Conservation (phyloP, 768 basidiomycete genomes). For the Gymnopilus dilepis region DNA sequence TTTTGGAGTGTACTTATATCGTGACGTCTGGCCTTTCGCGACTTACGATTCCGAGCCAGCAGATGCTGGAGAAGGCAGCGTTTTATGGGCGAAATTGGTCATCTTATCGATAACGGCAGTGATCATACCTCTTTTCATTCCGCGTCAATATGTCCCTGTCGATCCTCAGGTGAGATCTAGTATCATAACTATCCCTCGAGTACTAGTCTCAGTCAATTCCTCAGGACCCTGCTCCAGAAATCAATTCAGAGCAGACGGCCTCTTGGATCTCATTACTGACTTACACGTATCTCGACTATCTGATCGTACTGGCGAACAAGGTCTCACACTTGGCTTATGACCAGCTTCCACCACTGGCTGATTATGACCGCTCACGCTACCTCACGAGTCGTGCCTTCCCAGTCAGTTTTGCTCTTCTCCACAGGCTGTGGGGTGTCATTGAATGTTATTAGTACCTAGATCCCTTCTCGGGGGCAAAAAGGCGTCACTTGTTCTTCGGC, state of each 20-base stretch:
- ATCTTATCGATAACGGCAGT: slow-evolving; percentile 47
- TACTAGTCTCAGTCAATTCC: neutral
- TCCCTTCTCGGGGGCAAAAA: slow-evolving; percentile 41
- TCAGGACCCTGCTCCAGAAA: slow-evolving; percentile 36
- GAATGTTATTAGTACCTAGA: slow-evolving; percentile 41
- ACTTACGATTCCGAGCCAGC: slow-evolving; percentile 48
- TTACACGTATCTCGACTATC: slow-evolving; percentile 58
- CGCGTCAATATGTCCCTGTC: slow-evolving; percentile 55
- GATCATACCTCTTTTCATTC: slow-evolving; percentile 55
- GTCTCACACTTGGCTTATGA: slow-evolving; percentile 50
- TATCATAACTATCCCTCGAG: neutral
- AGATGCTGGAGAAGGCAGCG: slow-evolving; percentile 47
- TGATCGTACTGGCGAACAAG: slow-evolving; percentile 48
- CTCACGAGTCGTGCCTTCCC: slow-evolving; percentile 22
- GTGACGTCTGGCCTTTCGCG: slow-evolving; percentile 60
- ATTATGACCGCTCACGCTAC: slow-evolving; percentile 48
- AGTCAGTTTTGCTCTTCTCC: slow-evolving; percentile 24
- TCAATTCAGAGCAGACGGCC: slow-evolving; percentile 55
- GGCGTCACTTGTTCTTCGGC: slow-evolving; percentile 49
- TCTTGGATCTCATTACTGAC: slow-evolving; percentile 47
- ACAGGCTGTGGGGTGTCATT: neutral
- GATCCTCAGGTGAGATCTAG: slow-evolving; percentile 52
- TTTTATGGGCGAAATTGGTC: slow-evolving; percentile 56
- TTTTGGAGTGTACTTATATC: slow-evolving; percentile 52
- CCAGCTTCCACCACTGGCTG: slow-evolving; percentile 64